phyloP scores from a whole-genome alignment of 208 protist species.

The Crithidia thermophila region DNA sequence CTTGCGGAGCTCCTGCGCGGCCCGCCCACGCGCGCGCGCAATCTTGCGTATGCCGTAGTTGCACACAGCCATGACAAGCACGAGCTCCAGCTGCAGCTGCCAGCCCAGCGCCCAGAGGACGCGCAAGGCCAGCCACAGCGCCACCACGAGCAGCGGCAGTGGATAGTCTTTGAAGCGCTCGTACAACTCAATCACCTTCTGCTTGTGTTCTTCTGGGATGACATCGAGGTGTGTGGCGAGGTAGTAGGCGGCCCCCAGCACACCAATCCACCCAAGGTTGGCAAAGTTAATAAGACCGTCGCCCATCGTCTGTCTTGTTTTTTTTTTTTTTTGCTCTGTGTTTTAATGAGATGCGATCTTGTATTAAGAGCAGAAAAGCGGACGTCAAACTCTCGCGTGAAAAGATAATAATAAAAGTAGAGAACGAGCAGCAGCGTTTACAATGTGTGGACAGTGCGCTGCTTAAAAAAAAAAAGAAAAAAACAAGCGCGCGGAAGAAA shows the following conservation, averaged over 20 bases:
- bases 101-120: constrained; percentile 56
- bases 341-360: too few relatives aligned
- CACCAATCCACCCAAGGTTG: constrained; percentile 49
- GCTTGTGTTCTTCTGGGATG: constrained; percentile 32
- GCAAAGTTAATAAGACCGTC: constrained; percentile 51
- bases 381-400: too few relatives aligned
- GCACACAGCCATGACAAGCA: constrained; percentile 45
- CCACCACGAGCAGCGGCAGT: constrained; percentile 34
- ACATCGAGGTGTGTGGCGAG: constrained; percentile 25
- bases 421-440: too few relatives aligned
- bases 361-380: too few relatives aligned
- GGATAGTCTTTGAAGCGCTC: constrained; percentile 24
- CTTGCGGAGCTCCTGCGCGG: constrained; percentile 41
- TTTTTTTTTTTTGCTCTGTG: background rate
- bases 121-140: constrained; percentile 48
- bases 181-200: constrained; percentile 22
- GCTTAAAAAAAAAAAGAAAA: too few relatives aligned
- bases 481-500: background rate
- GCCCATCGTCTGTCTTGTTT: constrained; percentile 20
- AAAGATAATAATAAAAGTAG: too few relatives aligned
- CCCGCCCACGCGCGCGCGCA: constrained; percentile 22
- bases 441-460: too few relatives aligned
- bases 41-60: constrained; percentile 50
- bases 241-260: constrained; percentile 38
- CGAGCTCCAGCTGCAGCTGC: constrained; percentile 61